Base-by-base conservation (phyloP, 805 yeast genomes). In the Saccharomycopsis microspora region DNA sequence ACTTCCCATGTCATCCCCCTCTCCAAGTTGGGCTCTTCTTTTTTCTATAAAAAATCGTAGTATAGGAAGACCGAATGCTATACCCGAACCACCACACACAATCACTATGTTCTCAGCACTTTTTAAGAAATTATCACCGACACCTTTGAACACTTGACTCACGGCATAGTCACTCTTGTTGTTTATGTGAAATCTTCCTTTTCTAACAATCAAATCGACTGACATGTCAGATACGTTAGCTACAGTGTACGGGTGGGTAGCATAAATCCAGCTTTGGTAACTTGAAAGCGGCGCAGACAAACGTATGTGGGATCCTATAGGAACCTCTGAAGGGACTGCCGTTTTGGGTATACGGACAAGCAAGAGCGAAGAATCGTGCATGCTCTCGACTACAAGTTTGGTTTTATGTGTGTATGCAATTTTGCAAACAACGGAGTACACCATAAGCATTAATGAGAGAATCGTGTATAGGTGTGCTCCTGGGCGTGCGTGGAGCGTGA, bases 1-100 rank as follows among this genome's bases (percentile, higher is more conserved):
- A 10, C 41, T 28, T 6, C 4, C 6, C 35, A 27, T 5, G 33
- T 32, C 19, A 11, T 34, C 11, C 19, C 29, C 11, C 6, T 6
- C 5, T 10, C 30, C 40, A n/a, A 27, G 27, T 4, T 37, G 32
- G 30, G 30, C 9, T 27, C 8, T 31, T 11, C 35, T 30, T 9
- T 40, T 34, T 8, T n/a, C n/a, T 3, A 34, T 36, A 37, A 48
- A 50, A 34, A 46, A 50, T 7, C 39, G 37, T 33, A 41, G 49
- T 8, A 52, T 40, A 11, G 84, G 78, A 6, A 80, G 52, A 2
- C 81, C 83, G 49, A 73, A 73, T 0, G 88, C 78, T 5, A 83
- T 71, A 1, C 90, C 89, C 1, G 86, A 76, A 0, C 93, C 93
- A 8, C 89, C 90, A 50, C 81, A 75, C 0, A 82, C 66, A 8